A percentile compares a stretch with the other conserved stretches of the same genome.
These are phyloP conservation scores for Xylona heveae DNA, from an alignment of 495 filamentous ascomycete genomes.

Conservation along the genomic window DNA sequence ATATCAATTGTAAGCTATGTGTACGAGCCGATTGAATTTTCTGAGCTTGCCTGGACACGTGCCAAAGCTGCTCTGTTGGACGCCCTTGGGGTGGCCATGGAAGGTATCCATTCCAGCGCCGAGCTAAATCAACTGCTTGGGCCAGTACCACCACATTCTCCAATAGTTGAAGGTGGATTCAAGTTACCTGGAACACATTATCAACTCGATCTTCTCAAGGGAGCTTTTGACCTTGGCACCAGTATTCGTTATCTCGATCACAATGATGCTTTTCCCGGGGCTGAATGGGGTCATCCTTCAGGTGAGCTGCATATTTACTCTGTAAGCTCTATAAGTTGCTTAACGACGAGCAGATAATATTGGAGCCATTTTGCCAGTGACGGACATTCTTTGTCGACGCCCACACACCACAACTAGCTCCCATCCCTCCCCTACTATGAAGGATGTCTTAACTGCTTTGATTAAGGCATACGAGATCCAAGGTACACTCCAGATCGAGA, in stretches of 20 bases:
- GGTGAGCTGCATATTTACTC: slow-evolving; percentile 9
- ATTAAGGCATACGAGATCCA: slow-evolving; percentile 29
- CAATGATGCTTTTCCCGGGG: slow-evolving; percentile 21
- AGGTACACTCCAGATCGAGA: slow-evolving; percentile 18
- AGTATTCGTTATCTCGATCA: slow-evolving; percentile 24
- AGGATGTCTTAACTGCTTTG: slow-evolving; percentile 15
- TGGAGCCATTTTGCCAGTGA: slow-evolving; percentile 19
- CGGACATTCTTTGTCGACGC: slow-evolving; percentile 17
- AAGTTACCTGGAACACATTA: slow-evolving; percentile 20
- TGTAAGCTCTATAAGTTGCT: not conserved
- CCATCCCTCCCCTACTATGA: slow-evolving; percentile 13
- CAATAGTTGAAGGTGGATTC: slow-evolving; percentile 18
- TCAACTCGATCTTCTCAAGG: slow-evolving; percentile 19
- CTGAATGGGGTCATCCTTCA: slow-evolving; percentile 26
- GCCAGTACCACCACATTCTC: slow-evolving; percentile 11
- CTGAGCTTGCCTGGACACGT: slow-evolving; percentile 10
- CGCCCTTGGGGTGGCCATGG: slow-evolving; percentile 20
- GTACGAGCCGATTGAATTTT: too few species aligned
- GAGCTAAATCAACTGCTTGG: slow-evolving; percentile 13
- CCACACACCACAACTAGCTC: slow-evolving; percentile 3
- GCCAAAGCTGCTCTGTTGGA: slow-evolving; percentile 19
- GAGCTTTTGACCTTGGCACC: slow-evolving; percentile 22
- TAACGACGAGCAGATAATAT: slow-evolving; percentile 17
- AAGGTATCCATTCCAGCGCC: slow-evolving; percentile 12
- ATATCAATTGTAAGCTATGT: too few species aligned